These are phyloP conservation scores for Kokia cookei DNA, from an alignment of 441 rosid genomes.

Conservation along the genomic window DNA sequence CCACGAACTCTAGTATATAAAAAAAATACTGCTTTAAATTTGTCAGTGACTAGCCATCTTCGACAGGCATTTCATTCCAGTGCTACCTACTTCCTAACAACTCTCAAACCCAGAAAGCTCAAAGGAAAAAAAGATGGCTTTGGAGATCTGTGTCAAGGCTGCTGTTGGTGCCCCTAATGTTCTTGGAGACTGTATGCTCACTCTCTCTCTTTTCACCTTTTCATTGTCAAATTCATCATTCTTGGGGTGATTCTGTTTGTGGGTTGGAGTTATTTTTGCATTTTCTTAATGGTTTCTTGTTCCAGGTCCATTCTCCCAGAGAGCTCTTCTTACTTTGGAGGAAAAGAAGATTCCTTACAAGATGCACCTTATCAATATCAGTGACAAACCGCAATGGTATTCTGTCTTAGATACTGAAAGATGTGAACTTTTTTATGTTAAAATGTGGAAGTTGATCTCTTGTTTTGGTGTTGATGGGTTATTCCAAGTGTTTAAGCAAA, in stretches of 20 bases:
- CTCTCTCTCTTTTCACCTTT: background rate
- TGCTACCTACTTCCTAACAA: background rate
- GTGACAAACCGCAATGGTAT: slow-evolving; percentile 79
- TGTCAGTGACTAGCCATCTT: background rate
- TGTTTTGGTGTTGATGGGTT: background rate
- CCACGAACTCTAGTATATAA: no score
- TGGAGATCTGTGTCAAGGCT: slow-evolving; percentile 84
- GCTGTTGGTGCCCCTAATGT: slow-evolving; percentile 65
- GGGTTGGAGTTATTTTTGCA: background rate
- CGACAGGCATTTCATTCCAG: background rate
- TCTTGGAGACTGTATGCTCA: slow-evolving; percentile 55
- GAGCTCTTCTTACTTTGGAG: slow-evolving; percentile 71
- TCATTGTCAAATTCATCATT: background rate
- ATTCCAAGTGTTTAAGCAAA: background rate
- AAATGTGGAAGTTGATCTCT: background rate
- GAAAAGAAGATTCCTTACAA: slow-evolving; percentile 72
- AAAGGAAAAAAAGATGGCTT: slow-evolving; percentile 39
- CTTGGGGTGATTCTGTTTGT: background rate
- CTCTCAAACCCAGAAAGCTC: background rate
- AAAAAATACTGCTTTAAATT: background rate
- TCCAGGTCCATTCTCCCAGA: slow-evolving; percentile 75
- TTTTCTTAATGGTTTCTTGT: background rate
- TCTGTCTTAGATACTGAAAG: background rate
- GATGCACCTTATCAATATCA: slow-evolving; percentile 44
- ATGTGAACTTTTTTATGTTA: background rate